phyloP scores from a whole-genome alignment of 179 eudicot species.

The Silene noctiflora region DNA sequence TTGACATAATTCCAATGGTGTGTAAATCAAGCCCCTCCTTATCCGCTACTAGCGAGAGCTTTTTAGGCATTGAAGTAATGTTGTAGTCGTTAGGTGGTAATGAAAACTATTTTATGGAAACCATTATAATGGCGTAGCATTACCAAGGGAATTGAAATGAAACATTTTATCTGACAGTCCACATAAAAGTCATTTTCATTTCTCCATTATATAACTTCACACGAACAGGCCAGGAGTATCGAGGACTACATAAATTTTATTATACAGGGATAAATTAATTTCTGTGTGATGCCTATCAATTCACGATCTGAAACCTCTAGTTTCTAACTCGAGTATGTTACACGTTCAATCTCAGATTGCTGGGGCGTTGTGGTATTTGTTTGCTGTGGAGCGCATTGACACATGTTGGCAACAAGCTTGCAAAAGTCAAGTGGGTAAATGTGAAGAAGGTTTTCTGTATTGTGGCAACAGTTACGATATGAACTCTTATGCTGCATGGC shows the following conservation, averaged over 20 bases:
- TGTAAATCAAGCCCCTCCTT: too few relatives aligned
- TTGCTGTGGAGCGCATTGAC: constrained; percentile 45
- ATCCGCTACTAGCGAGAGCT: too few relatives aligned
- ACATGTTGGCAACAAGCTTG: constrained; percentile 47
- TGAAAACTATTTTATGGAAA: too few relatives aligned
- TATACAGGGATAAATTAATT: neutral
- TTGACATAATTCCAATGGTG: too few relatives aligned
- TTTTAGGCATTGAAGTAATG: too few relatives aligned
- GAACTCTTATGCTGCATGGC: constrained; percentile 23
- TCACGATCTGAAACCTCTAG: neutral
- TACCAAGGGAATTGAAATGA: neutral
- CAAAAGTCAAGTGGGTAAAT: constrained; percentile 23
- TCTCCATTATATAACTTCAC: neutral
- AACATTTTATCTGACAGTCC: too few relatives aligned
- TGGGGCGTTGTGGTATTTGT: constrained; percentile 48
- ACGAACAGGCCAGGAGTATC: neutral
- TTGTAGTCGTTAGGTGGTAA: too few relatives aligned
- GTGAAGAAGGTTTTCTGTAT: constrained; percentile 28
- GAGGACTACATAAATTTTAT: neutral
- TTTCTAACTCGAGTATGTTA: constrained; percentile 6
- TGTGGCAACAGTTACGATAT: constrained; percentile 23
- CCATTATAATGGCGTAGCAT: neutral
- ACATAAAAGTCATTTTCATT: too few relatives aligned
- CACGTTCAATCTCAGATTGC: constrained; percentile 29
- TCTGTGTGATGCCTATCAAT: neutral